Evolutionary conservation across 441 rosid genomes (phyloP), one percentile per base, ranked within the genome.

Genomic region (Erodium trifolium): DNA sequence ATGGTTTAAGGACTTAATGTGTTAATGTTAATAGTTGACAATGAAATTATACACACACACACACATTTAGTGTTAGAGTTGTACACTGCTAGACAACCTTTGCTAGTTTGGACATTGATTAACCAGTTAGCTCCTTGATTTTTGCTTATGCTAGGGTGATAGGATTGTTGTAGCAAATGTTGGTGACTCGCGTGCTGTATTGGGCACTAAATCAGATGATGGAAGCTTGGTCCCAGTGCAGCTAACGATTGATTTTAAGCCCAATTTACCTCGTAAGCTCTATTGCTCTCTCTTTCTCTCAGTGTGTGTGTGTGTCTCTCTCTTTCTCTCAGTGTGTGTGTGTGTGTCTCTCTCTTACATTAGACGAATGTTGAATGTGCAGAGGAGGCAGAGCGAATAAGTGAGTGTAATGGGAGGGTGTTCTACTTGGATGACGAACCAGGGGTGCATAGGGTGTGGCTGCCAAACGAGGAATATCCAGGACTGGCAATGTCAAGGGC

Each of bases 401-500:
- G 11, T 2, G 81, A 82, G 71, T 86, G 89, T 83, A 81, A 81
- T 0, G 96, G 97, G 16, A 62, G 90, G 55, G 90, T 91, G 0
- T 93, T 89, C 80, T 86, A 92, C 68, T 68, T 89, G 13, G 62
- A 82, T 0, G 99, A 91, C 13, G 96, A 91, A 79, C 99, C 93
- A 12, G 93, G 96, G 4, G 91, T 93, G 39, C 96, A 93, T 74
- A 87, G 97, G 8, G 79, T 93, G 35, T 93, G 99, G 97, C 87
- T 88, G 71, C 97, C 96, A 0, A 77, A 85, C 31, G 85, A 70
- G 43, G 91, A 91, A 35, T 82, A 81, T 0, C 97, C 97, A 0
- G 97, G 99, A 43, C 87, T 91, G 2, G 96, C 96, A 63, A 94
- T 88, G 99, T 91, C 97, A 10, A 82, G 99, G 78, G 96, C 99